phyloP scores from a whole-genome alignment of 2,329 filamentous ascomycete genomes.

The Claviceps maximensis region DNA sequence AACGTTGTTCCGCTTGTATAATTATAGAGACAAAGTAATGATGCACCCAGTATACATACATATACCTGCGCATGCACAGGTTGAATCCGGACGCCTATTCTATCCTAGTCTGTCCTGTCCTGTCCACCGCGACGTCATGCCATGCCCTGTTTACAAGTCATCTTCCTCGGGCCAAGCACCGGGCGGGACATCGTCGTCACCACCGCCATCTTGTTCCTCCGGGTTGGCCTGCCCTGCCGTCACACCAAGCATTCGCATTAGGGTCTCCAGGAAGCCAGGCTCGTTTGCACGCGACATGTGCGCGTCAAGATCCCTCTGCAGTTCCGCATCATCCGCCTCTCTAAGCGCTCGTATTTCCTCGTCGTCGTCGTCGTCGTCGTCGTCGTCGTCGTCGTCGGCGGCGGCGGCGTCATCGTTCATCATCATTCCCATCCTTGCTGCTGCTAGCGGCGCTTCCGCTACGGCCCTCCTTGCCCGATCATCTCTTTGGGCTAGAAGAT shows the following conservation, averaged over 20 bases:
- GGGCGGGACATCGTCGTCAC: conserved; percentile 11
- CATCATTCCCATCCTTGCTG: background rate
- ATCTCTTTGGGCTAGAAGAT: conserved; percentile 11
- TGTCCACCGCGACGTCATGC: no score
- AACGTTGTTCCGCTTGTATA: no score
- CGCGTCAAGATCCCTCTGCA: conserved; percentile 18
- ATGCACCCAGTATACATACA: no score
- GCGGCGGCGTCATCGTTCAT: background rate
- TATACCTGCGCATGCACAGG: no score
- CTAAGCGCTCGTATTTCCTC: conserved; percentile 14
- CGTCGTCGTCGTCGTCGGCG: conserved; percentile 3
- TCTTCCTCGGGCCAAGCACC: conserved; percentile 23
- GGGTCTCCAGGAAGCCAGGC: conserved; percentile 14
- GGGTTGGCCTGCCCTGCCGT: conserved; percentile 2
- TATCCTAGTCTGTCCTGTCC: no score
- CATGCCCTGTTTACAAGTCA: no score
- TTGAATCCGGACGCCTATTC: no score
- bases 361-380: conserved; percentile 13
- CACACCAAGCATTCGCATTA: conserved; percentile 16
- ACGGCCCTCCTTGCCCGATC: conserved; percentile 6
- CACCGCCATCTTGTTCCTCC: conserved; percentile 6
- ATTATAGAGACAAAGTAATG: no score
- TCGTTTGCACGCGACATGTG: conserved; percentile 13
- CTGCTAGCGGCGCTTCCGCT: background rate
- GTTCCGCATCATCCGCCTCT: conserved; percentile 18